These are phyloP conservation scores for Rhodotorula babjevae DNA, from an alignment of 768 basidiomycete species.

Conservation along the genomic window DNA sequence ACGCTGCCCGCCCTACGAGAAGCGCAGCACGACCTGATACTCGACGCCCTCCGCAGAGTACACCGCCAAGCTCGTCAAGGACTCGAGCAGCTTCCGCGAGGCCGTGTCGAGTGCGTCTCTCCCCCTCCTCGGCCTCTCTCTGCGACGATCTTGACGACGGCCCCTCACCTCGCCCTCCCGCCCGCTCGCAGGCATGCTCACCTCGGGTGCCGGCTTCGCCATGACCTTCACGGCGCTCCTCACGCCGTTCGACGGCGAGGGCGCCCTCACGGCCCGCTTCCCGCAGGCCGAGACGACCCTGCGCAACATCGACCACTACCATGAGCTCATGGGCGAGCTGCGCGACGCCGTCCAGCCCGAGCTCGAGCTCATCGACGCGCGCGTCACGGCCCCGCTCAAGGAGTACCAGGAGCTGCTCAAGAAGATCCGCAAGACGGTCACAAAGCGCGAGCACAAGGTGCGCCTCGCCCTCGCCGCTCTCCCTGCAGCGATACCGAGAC, in stretches of 20 bases:
- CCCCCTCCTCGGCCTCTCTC: slow-evolving; percentile 50
- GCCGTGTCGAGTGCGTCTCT: slow-evolving; percentile 68
- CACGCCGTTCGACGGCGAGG: slow-evolving; percentile 44
- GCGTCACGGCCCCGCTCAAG: slow-evolving; percentile 78
- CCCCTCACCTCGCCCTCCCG: background rate
- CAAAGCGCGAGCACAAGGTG: slow-evolving; percentile 95
- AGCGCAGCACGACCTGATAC: slow-evolving; percentile 80
- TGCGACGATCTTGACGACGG: slow-evolving; percentile 27
- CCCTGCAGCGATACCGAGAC: no score
- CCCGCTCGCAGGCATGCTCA: slow-evolving; percentile 44
- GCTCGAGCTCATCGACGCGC: slow-evolving; percentile 84
- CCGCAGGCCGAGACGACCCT: slow-evolving; percentile 74
- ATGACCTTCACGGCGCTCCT: slow-evolving; percentile 48
- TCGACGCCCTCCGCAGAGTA: slow-evolving; percentile 66
- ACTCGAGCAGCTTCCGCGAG: slow-evolving; percentile 79
- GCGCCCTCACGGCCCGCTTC: slow-evolving; percentile 49
- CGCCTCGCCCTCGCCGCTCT: slow-evolving; percentile 11
- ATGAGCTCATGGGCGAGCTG: slow-evolving; percentile 74
- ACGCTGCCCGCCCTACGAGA: slow-evolving; percentile 46
- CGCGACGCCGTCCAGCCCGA: slow-evolving; percentile 74
- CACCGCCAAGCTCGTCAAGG: slow-evolving; percentile 85
- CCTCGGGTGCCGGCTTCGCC: slow-evolving; percentile 48
- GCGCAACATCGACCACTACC: slow-evolving; percentile 67
- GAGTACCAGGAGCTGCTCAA: slow-evolving; percentile 84
- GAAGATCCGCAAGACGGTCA: slow-evolving; percentile 84